A percentile compares a stretch with the other conserved stretches of the same genome.
phyloP scores from a whole-genome alignment of 495 filamentous ascomycete genomes.

The Penicillium longicatenatum region DNA sequence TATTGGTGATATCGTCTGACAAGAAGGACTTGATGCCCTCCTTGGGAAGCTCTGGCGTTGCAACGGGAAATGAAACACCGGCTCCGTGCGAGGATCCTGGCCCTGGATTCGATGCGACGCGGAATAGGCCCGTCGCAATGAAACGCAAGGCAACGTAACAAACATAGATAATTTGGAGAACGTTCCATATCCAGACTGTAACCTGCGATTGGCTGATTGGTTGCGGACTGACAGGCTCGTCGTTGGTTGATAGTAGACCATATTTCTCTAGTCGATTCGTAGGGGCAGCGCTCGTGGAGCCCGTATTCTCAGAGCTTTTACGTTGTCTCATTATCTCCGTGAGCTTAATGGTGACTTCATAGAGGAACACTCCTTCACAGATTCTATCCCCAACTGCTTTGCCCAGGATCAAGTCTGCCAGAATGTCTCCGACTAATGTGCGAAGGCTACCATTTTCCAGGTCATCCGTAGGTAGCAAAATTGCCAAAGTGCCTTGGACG shows the following conservation, averaged over 20 bases:
- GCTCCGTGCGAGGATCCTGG: conserved; percentile 24
- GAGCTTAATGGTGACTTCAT: conserved; percentile 73
- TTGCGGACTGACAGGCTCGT: conserved; percentile 20
- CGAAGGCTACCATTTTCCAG: conserved; percentile 83
- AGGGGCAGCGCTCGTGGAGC: conserved; percentile 24
- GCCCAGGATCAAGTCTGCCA: conserved; percentile 83
- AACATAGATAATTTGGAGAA: conserved; percentile 70
- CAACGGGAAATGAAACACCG: conserved; percentile 29
- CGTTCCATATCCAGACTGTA: conserved; percentile 62
- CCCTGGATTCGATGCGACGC: conserved; percentile 38
- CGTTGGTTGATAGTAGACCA: conserved; percentile 44
- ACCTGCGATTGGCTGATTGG: conserved; percentile 31
- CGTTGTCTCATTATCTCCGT: conserved; percentile 41
- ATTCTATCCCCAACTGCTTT: conserved; percentile 73
- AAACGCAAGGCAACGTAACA: conserved; percentile 65
- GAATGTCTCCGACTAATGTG: conserved; percentile 77
- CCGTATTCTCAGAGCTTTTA: conserved; percentile 20
- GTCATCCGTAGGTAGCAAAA: conserved; percentile 89
- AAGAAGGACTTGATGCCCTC: conserved; percentile 35
- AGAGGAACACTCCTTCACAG: conserved; percentile 84
- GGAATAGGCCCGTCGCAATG: conserved; percentile 54
- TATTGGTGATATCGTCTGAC: conserved; percentile 50
- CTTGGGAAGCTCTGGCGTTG: conserved; percentile 22
- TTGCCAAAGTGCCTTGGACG: conserved; percentile 72
- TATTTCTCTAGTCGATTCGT: conserved; percentile 48